Base-by-base conservation (phyloP, 371 early-diverging fungal genomes). In the Mucor circinelloides region DNA sequence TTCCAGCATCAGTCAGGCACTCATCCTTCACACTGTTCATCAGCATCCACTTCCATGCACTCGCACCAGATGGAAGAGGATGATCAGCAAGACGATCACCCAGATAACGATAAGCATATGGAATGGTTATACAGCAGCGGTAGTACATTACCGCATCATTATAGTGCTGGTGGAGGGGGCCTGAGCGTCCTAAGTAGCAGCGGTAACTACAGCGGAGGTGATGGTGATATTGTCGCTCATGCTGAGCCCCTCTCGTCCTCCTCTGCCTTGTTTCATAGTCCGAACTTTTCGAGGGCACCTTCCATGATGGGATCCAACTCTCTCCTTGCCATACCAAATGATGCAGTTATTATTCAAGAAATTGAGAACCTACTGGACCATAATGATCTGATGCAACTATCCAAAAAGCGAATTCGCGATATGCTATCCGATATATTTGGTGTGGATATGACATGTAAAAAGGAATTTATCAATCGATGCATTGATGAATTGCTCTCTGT, bases 321-420 rank as follows among this genome's bases (percentile, higher is more conserved):
- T 1, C 55, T 48, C 12, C 60, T 56, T 17, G 34, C 54, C 1
- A 56, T 61, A 27, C 74, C 72, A 19, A 70, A 58, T 34, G 95
- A 95, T 67, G 85, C 86, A 15, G 88, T 90, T 55, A 83, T 97
- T 56, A 74, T 90, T n/a, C 75, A 74, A 50, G 90, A 90, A 71
- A 91, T 96, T 70, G 83, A 86, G 38, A 80, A 82, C 31, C 90
- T 96, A 23, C 74, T 97, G 15, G 63, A 86, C 21, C 85, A 85
- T 6, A 85, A 92, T 44, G 89, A 94, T 69, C 71, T 94, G 55
- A 91, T 90, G 88, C 76, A 84, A 13, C 79, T 93, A 31, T 91
- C 94, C 60, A 93, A 93, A 79, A 93, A 93, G 69, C 90, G 89
- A 79, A 95, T 97, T 15, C 81, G 96, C 6, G 92, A 94, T 64